Conservation (phyloP, 768 basidiomycete genomes). For the Lactarius deliciosus region DNA sequence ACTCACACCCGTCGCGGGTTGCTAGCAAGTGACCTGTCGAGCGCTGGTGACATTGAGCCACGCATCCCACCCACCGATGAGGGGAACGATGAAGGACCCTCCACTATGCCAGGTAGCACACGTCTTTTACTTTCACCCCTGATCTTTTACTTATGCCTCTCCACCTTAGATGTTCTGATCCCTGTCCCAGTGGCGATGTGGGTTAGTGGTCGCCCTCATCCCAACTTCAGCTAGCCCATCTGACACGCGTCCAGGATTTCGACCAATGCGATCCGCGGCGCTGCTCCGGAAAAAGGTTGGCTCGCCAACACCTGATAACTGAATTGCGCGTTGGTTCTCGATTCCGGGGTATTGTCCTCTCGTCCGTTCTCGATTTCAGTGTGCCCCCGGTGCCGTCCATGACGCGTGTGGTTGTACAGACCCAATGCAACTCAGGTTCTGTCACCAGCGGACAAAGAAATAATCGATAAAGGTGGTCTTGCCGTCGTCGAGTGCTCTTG, state of each 20-base stretch:
- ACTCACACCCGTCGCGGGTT: constrained; percentile 17
- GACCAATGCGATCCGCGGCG: constrained; percentile 93
- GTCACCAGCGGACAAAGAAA: constrained; percentile 80
- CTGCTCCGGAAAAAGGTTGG: constrained; percentile 87
- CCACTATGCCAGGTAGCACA: not conserved
- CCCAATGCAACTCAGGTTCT: constrained; percentile 81
- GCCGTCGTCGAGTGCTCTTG: constrained; percentile 99
- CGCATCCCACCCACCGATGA: constrained; percentile 1
- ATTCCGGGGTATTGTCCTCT: constrained; percentile 91
- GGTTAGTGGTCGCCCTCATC: constrained; percentile 51
- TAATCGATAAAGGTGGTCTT: constrained; percentile 69
- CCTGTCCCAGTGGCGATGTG: constrained; percentile 92
- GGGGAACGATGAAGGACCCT: constrained; percentile 9
- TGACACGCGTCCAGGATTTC: constrained; percentile 66
- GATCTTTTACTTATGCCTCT: not conserved
- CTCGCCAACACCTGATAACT: constrained; percentile 79
- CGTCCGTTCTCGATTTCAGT: constrained; percentile 53
- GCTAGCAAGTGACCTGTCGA: not conserved
- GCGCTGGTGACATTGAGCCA: constrained; percentile 36
- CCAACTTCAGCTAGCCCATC: not conserved
- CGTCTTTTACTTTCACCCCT: not conserved
- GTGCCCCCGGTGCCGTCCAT: not conserved
- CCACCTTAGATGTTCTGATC: constrained; percentile 30
- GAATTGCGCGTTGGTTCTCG: constrained; percentile 81
- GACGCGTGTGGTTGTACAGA: constrained; percentile 40